Base-by-base conservation (phyloP, 1,284 basidiomycete genomes). In the Pulveroboletus sp. region DNA sequence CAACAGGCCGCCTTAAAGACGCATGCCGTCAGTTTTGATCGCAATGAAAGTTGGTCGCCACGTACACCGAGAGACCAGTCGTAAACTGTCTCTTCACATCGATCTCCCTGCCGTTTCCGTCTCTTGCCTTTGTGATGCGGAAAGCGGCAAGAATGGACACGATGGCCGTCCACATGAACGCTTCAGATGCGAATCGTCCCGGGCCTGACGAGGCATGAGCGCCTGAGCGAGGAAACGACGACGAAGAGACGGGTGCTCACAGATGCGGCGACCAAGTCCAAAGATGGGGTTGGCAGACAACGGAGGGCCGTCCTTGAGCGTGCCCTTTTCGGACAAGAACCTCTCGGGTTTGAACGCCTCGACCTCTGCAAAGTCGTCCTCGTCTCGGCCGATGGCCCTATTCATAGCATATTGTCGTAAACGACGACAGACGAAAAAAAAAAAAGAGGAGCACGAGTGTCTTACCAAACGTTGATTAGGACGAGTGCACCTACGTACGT, bases 121-220 rank as follows among this genome's bases (percentile, higher is more conserved):
- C 74, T n/a, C 61, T 56, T 10, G 72, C 69, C 57, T 75, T 77
- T 0, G 65, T 62, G 26, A 81, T 74, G 42, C 69, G 59, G 52
- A 78, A 78, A 14, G 65, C 59, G 5, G 77, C 72, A n/a, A 80
- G 68, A 17, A 77, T 71, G 44, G 70, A 76, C 9, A 58, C 69
- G 4, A 56, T 40, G 12, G 69, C 65, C 0, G 54, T 24, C 66
- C 66, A 71, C 29, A 69, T 8, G 18, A 64, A 47, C 3, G 61
- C 61, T 26, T 71, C 67, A 33, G 65, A 53, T 6, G 60, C 52
- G 39, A 66, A 67, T 26, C 68, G 57, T 38, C 68, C 68, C 2
- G 69, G 66, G 25, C 68, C 68, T 68, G 24, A 24, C 6, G 4
- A 31, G 18, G 36, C 7, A 10, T 46, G 5, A 68, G 40, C 20